A percentile compares a stretch with the other conserved stretches of the same genome.
Evolutionary conservation across 352 stramenopile genomes (phyloP).

Genomic region (Pythium utonaiense): DNA sequence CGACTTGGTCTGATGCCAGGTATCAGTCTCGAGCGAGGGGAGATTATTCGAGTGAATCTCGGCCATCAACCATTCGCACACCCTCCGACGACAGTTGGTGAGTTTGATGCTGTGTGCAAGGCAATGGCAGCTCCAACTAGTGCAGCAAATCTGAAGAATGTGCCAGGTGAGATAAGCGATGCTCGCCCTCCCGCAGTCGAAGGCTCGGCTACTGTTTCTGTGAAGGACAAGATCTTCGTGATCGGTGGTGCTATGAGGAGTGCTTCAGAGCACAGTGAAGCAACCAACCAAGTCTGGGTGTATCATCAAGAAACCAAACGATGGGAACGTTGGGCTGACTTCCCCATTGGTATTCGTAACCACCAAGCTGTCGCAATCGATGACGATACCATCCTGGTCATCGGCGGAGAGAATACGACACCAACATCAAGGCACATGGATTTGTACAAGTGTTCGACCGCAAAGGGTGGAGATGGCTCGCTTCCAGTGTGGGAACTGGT

Average conservation of each 20-base stretch:
- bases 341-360: slow-evolving; percentile 74
- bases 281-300: slow-evolving; percentile 65
- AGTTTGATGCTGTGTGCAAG: slow-evolving; percentile 66
- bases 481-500: slow-evolving; percentile 74
- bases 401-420: slow-evolving; percentile 72
- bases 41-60: slow-evolving; percentile 87
- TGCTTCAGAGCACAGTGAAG: slow-evolving; percentile 17
- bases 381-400: slow-evolving; percentile 72
- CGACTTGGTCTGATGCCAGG: slow-evolving; percentile 77
- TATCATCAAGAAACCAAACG: slow-evolving; percentile 45
- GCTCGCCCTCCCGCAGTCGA: slow-evolving; percentile 28
- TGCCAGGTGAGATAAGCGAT: slow-evolving; percentile 1
- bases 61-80: slow-evolving; percentile 78
- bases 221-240: slow-evolving; percentile 68
- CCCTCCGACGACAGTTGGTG: slow-evolving; percentile 48
- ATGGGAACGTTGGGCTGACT: slow-evolving; percentile 80
- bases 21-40: slow-evolving; percentile 81
- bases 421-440: slow-evolving; percentile 81
- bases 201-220: slow-evolving; percentile 52
- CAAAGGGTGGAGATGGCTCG: slow-evolving; percentile 55
- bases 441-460: slow-evolving; percentile 71
- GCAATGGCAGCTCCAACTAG: slow-evolving; percentile 45
- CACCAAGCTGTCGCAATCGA: slow-evolving; percentile 76
- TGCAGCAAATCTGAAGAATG: slow-evolving; percentile 33
- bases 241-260: slow-evolving; percentile 46